Evolutionary conservation across 345 rosid genomes (phyloP).

Genomic region (Linum trigynum): DNA sequence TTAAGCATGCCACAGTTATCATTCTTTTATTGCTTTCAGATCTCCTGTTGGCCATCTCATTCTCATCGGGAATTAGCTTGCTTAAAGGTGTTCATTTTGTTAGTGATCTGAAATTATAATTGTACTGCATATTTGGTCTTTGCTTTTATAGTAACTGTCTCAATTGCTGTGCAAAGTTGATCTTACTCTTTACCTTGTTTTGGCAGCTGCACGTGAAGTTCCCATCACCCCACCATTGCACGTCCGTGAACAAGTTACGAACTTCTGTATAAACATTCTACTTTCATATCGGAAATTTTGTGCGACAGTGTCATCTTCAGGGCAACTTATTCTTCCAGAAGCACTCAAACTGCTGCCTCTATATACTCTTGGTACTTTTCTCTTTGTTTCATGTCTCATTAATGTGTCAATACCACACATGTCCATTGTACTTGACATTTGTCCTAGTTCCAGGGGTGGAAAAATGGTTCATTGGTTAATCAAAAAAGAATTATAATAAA

Average conservation of each 20-base stretch:
- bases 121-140: no score
- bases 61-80: not conserved
- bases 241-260: slow-evolving; percentile 68
- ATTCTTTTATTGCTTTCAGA: not conserved
- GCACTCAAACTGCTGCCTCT: slow-evolving; percentile 93
- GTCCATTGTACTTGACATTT: no score
- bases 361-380: slow-evolving; percentile 69
- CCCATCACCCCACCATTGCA: slow-evolving; percentile 51
- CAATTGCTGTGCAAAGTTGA: not conserved
- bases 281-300: slow-evolving; percentile 87
- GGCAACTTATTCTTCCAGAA: slow-evolving; percentile 97
- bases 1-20: not conserved
- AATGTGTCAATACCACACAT: not conserved
- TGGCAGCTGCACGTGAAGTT: slow-evolving; percentile 65
- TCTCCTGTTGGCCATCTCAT: not conserved
- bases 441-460: no score
- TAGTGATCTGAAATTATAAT: no score
- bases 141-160: not conserved
- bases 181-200: not conserved
- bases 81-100: no score
- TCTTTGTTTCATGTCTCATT: not conserved
- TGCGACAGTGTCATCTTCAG: slow-evolving; percentile 86
- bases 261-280: slow-evolving; percentile 60
- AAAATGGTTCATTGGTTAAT: no score
- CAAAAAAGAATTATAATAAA: no score